Base-by-base conservation (phyloP, 495 filamentous ascomycete genomes). In the Neurospora sp. region DNA sequence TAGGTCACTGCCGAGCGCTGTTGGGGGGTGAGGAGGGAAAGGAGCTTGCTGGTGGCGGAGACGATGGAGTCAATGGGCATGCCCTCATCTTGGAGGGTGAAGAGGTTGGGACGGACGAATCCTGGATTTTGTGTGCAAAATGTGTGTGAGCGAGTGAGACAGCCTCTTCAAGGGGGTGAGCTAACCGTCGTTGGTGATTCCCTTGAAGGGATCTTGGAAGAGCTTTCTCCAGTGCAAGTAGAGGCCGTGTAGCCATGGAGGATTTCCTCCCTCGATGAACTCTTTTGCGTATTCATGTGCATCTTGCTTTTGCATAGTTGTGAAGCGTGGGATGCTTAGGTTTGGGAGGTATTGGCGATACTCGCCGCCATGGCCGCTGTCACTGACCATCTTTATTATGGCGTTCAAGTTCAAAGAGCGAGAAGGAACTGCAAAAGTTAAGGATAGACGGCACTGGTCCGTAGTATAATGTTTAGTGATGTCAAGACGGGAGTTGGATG, bases 171-270 rank as follows among this genome's bases (percentile, higher is more conserved):
- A 59, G 27, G 27, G 70, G 37, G 14, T 45, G 27, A 40, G 18
- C 80, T 53, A 81, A 89, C 91, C 91, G 72, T 93, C 90, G 35
- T 82, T 87, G 1, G 91, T 92, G 27, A 93, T 83, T 4, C 91
- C 91, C 81, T 88, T 89, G 76, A 90, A 93, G 3, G 91, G 91
- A 81, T 92, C 89, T 72, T 89, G 80, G 71, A 88, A 82, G 47
- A 92, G 79, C 73, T 90, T 86, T 74, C 83, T 72, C 91, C 91
- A 93, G 78, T 91, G 87, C 78, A 86, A 82, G 71, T 89, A 92
- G 61, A 92, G 80, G 0, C 82, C 87, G 76, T 90, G 88, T 61
- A 93, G 81, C 90, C 90, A 93, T 4, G 90, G 90, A 27, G 90
- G 90, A 22, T 83, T 79, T 27, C 87, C 86, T 41, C 81, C 79